Evolutionary conservation across 768 basidiomycete species (phyloP).

Genomic region (Mycena epipterygia): DNA sequence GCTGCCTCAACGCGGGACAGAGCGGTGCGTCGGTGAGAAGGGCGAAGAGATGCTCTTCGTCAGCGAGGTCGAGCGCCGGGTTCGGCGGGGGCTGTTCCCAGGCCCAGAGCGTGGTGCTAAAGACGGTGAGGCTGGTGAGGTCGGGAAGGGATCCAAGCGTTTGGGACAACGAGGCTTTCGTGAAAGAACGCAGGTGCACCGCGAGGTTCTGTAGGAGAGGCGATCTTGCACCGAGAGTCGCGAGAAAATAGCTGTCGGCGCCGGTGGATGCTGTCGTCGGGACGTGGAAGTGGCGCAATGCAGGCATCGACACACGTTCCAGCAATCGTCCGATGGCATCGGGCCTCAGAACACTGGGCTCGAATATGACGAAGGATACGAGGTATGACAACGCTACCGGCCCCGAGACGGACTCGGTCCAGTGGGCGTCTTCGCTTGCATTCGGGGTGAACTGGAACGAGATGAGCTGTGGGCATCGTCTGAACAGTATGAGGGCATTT

Average conservation of each 20-base stretch:
- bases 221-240: not conserved
- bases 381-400: constrained; percentile 13
- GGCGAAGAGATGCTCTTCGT: not conserved
- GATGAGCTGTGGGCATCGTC: not conserved
- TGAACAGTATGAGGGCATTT: not conserved
- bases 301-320: not conserved
- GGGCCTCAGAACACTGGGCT: not conserved
- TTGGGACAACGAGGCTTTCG: not conserved
- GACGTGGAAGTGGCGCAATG: not conserved
- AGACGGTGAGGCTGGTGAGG: not conserved
- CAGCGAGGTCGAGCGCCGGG: too few species aligned
- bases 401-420: not conserved
- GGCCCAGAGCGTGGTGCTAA: not conserved
- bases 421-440: not conserved
- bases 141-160: not conserved
- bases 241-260: constrained; percentile 3
- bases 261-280: not conserved
- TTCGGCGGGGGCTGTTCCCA: not conserved
- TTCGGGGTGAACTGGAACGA: not conserved
- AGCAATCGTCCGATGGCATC: not conserved
- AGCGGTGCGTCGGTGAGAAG: not conserved
- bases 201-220: not conserved
- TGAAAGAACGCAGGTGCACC: not conserved
- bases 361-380: not conserved
- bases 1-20: not conserved